Evolutionary conservation across 495 filamentous ascomycete genomes (phyloP), one percentile per base, ranked within the genome.

Genomic region (Aspergillus homomorphus): DNA sequence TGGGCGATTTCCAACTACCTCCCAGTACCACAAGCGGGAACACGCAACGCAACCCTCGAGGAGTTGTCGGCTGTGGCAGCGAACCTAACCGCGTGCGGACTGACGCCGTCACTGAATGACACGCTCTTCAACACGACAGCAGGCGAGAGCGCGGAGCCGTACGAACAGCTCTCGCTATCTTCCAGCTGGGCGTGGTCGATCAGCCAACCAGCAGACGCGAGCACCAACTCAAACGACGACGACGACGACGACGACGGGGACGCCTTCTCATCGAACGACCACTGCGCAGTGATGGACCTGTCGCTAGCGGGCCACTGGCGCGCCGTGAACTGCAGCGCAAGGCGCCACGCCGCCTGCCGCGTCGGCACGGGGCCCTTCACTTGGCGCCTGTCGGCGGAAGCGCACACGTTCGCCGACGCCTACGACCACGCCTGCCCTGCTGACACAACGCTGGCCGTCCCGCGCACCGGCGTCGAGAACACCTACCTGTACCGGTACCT

Each of bases 401-500:
- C 63, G 3, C 62, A 62, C n/a, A 58, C 67, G 26, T 88, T 72
- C 59, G 41, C 22, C 1, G 59, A 69, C n/a, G 70, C 74, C 3
- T 61, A 66, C 4, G 26, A 60, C 0, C 22, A 82, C 50, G 67
- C 59, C 12, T 80, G 81, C 54, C 74, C 80, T 1, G 24, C 61
- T 0, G 63, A 69, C 24, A 76, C 72, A 42, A 61, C 45, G 7
- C 83, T 87, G 59, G 64, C 72, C 12, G 77, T 79, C 0, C 85
- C 85, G 0, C 79, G 83, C 42, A 87, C 83, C 1, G 80, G 78
- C 5, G 70, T 87, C 6, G 85, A 88, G 67, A 88, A 87, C 66
- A 73, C 66, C 14, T 85, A 84, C 55, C 72, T 88, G 18, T 75
- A 74, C 56, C 64, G 65, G 7, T 58, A 68, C 26, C 57, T 77